phyloP scores from a whole-genome alignment of 768 basidiomycete genomes.

The Inosperma sp. region DNA sequence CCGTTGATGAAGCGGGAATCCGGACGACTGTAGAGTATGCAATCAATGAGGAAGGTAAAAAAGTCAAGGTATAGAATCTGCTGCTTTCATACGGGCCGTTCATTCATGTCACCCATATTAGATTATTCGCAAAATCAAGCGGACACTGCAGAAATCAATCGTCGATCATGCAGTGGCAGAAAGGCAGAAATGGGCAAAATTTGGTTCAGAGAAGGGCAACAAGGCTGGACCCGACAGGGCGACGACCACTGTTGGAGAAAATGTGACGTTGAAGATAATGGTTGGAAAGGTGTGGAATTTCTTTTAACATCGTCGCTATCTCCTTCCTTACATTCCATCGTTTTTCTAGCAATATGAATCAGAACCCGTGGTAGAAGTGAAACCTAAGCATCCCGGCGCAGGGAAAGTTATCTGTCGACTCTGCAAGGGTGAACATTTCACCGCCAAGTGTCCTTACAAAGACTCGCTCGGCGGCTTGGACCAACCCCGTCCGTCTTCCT shows the following conservation, averaged over 20 bases:
- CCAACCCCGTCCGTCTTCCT: slow-evolving; percentile 41
- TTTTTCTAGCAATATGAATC: slow-evolving; percentile 51
- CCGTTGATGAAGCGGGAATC: slow-evolving; percentile 81
- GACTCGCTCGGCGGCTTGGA: slow-evolving; percentile 82
- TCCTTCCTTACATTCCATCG: not conserved
- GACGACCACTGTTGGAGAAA: slow-evolving; percentile 86
- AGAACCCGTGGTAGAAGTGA: slow-evolving; percentile 62
- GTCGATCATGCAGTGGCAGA: slow-evolving; percentile 96
- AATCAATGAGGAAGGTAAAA: slow-evolving; percentile 89
- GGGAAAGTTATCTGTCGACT: slow-evolving; percentile 90
- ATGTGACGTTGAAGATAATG: slow-evolving; percentile 42
- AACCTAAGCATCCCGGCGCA: slow-evolving; percentile 65
- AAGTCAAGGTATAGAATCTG: slow-evolving; percentile 70
- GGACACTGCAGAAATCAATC: slow-evolving; percentile 81
- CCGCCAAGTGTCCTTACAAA: slow-evolving; percentile 97
- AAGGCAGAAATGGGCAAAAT: slow-evolving; percentile 89
- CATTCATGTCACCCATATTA: slow-evolving; percentile 26
- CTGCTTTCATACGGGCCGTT: not conserved
- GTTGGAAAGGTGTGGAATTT: slow-evolving; percentile 59
- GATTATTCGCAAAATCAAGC: slow-evolving; percentile 84
- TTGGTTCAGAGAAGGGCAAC: slow-evolving; percentile 86
- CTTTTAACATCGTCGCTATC: not conserved
- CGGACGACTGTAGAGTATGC: slow-evolving; percentile 79
- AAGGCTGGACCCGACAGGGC: slow-evolving; percentile 86
- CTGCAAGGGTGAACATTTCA: slow-evolving; percentile 97